Conservation (phyloP, 306 rosid genomes). For the Pterocarpus santalinus region DNA sequence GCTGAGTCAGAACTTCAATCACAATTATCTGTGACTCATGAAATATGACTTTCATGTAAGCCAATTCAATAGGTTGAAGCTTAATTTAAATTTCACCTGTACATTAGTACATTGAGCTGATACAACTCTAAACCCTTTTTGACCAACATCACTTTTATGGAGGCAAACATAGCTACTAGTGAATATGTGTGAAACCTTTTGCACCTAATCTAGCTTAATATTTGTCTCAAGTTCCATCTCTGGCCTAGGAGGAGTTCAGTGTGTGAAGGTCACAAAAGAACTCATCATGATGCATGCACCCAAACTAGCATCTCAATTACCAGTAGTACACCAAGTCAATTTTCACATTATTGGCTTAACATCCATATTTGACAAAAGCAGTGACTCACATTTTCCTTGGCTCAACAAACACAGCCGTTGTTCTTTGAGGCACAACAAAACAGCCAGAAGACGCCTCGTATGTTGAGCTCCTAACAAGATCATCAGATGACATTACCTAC, state of each 20-base stretch:
- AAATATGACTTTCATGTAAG: too few relatives aligned
- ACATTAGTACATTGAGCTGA: not conserved
- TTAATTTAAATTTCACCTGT: not conserved
- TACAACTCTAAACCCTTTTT: not conserved
- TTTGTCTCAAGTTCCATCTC: slow-evolving; percentile 5
- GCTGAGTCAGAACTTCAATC: not conserved
- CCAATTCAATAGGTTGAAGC: not conserved
- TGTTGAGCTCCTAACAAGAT: slow-evolving; percentile 69
- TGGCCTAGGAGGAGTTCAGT: not conserved
- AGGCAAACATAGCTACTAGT: not conserved
- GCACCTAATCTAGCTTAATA: not conserved
- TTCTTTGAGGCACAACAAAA: slow-evolving; percentile 71
- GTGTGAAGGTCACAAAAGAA: slow-evolving; percentile 30
- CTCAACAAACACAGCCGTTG: slow-evolving; percentile 85
- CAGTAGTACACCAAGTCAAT: not conserved
- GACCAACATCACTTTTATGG: not conserved
- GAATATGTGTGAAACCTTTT: not conserved
- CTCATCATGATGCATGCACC: not conserved
- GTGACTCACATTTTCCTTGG: slow-evolving; percentile 56
- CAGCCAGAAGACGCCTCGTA: slow-evolving; percentile 72
- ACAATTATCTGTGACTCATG: not conserved
- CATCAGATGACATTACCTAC: slow-evolving; percentile 72
- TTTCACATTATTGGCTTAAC: slow-evolving; percentile 10
- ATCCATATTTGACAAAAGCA: slow-evolving; percentile 5
- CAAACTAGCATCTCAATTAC: not conserved